These are phyloP conservation scores for Tulasnella sp. DNA, from an alignment of 768 basidiomycete species.

Conservation along the genomic window DNA sequence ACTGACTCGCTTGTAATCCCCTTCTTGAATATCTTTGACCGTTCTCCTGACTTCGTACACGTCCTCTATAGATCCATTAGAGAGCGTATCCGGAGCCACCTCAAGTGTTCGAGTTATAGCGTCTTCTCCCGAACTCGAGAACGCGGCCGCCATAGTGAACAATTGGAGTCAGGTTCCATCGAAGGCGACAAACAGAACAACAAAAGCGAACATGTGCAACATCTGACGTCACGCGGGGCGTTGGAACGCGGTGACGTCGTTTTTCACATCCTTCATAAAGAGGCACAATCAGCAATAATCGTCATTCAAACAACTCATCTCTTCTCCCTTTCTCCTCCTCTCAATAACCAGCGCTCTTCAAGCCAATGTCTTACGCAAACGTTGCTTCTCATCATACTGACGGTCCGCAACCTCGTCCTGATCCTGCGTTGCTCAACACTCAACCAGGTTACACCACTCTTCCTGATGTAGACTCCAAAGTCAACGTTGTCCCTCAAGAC, in stretches of 20 bases:
- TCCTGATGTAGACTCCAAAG: constrained; percentile 34
- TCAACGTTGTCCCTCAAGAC: constrained; percentile 41
- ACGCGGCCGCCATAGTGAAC: constrained; percentile 24
- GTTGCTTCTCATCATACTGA: constrained; percentile 48
- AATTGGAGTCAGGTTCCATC: too few species aligned
- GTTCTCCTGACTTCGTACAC: constrained; percentile 70
- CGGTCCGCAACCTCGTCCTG: constrained; percentile 48
- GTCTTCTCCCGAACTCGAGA: constrained; percentile 49
- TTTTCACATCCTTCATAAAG: too few species aligned
- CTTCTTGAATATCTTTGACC: constrained; percentile 41
- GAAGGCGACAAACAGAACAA: too few species aligned
- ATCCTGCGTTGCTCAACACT: constrained; percentile 49
- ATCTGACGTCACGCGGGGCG: too few species aligned
- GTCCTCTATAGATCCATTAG: constrained; percentile 32
- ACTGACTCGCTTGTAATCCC: constrained; percentile 58
- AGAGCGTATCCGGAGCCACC: constrained; percentile 30
- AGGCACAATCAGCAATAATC: too few species aligned
- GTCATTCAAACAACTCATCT: too few species aligned
- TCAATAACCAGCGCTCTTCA: too few species aligned
- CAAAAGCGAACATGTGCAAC: too few species aligned
- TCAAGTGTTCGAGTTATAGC: constrained; percentile 46
- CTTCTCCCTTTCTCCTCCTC: too few species aligned
- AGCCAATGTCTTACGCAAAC: too few species aligned
- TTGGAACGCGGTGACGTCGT: too few species aligned
- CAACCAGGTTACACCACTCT: constrained; percentile 28